Evolutionary conservation across 768 basidiomycete genomes (phyloP), one percentile per base, ranked within the genome.

Genomic region (Psilocybe cyanescens): DNA sequence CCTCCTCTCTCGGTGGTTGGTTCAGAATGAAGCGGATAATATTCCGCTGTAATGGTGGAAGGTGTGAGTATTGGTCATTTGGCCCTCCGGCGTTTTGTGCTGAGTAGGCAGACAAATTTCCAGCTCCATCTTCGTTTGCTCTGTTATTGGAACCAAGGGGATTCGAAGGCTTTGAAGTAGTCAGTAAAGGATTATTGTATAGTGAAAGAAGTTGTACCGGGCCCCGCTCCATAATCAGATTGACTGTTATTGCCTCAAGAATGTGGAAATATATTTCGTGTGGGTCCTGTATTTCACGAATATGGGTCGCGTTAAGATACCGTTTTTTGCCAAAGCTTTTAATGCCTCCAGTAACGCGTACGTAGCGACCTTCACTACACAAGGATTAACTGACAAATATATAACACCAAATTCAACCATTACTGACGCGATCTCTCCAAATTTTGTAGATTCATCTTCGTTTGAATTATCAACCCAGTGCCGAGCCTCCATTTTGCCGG

Each of bases 221-320:
- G 41, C 92, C 92, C 33, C 86, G 81, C 67, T 91, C 86, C 60
- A 88, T 75, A 51, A 81, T 82, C 63, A 94, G 74, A 56, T 83
- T 87, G 11, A 90, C 86, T 24, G 83, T 82, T 65, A 95, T 86
- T 11, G 84, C 81, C 67, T 98, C 94, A 56, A 92, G 71, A 41
- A 88, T 75, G 72, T 98, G 95, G 74, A 91, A 95, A 71, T 87
- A 89, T 24, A 91, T 75, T 73, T 98, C 96, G 70, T 91, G 85
- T 8, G 80, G 76, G 66, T 95, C 91, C 30, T 78, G 83, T 47
- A 90, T 76, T 6, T 81, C 79, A 28, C 92, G 86, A 64, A 98
- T 86, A 63, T 89, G 83, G 28, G 82, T 86, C 6, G 91, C 88
- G 58, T 91, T 92, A 69, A 99, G 82, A 72, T 94, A 92, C 72